A percentile compares a stretch with the other conserved stretches of the same genome.
Conservation (phyloP, 2,329 filamentous ascomycete genomes). For the Stenocarpella maydis region DNA sequence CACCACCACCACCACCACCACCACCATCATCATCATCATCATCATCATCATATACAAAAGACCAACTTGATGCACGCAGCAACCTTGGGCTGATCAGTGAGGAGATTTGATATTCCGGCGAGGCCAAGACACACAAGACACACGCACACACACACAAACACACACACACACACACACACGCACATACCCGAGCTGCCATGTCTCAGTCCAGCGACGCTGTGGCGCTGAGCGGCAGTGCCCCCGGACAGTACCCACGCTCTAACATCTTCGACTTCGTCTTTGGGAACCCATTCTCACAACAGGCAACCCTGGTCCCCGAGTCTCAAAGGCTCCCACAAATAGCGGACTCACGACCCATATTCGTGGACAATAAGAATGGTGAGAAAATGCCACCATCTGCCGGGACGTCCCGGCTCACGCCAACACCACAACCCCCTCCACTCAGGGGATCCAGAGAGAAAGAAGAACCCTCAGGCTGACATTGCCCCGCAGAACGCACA, state of each 20-base stretch:
- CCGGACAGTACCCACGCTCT: constrained; percentile 38
- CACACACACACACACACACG: too few species aligned
- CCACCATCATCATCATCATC: too few species aligned
- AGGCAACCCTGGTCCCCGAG: constrained; percentile 43
- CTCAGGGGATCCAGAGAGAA: not conserved
- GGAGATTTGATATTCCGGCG: not conserved
- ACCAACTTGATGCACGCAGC: not conserved
- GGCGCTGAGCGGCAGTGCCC: constrained; percentile 39
- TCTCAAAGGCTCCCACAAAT: constrained; percentile 45
- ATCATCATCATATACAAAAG: not conserved
- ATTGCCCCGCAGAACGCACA: constrained; percentile 43
- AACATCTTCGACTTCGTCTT: constrained; percentile 50
- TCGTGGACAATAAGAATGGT: constrained; percentile 52
- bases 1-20: too few species aligned
- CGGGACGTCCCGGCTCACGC: not conserved
- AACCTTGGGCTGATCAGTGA: not conserved
- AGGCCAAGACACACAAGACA: too few species aligned
- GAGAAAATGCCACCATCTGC: constrained; percentile 33
- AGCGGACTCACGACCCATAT: constrained; percentile 46
- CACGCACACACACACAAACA: too few species aligned
- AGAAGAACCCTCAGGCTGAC: constrained; percentile 17
- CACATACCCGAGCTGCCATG: constrained; percentile 4
- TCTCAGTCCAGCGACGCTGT: constrained; percentile 7
- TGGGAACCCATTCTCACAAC: constrained; percentile 47
- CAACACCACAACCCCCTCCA: not conserved